Evolutionary conservation across 2,329 filamentous ascomycete genomes (phyloP), one percentile per base, ranked within the genome.

Genomic region (Tolypocladium paradoxum): DNA sequence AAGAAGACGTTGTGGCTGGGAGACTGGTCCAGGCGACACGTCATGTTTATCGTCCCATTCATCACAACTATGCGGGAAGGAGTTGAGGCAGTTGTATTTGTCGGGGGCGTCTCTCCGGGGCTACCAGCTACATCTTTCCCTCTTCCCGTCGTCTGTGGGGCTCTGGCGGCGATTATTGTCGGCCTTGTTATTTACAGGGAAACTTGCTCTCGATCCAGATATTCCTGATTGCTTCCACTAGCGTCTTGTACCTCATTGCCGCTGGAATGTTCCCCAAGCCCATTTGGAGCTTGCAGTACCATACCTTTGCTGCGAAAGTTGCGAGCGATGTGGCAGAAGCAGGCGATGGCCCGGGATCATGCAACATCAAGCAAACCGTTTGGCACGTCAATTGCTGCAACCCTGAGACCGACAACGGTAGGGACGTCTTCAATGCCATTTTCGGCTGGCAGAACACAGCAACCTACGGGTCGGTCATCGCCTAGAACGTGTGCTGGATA

Each of bases 361-460:
- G 92, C 69, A 82, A 92, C 63, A 88, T 92, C 59, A 75, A 76
- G 49, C 73, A 84, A 60, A 88, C 80, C 53, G 87, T 92, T 24
- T 92, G 88, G 88, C 88, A 92, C 64, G 80, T 92, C 55, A 90
- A 92, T 66, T 69, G 83, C 70, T 87, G 83, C 67, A 87, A 78
- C 57, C 81, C 85, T 2, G 68, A 78, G 53, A 66, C 82, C 40
- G 81, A 84, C 58, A 83, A 83, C 31, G 83, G 82, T 38, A 89
- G 84, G 85, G 84, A 83, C 48, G 78, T 88, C 55, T 87, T 89
- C 74, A 88, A 88, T 61, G 77, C 84, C 36, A 70, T 90, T 49
- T 73, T 89, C 18, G 85, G 86, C 47, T 89, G 43, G 43, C 43
- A 46, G 12, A 46, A 46, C 27, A 46, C 43, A 1, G 43, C 43